Evolutionary conservation across 2,329 filamentous ascomycete genomes (phyloP), one percentile per base, ranked within the genome.

Genomic region (Fusarium graminum): DNA sequence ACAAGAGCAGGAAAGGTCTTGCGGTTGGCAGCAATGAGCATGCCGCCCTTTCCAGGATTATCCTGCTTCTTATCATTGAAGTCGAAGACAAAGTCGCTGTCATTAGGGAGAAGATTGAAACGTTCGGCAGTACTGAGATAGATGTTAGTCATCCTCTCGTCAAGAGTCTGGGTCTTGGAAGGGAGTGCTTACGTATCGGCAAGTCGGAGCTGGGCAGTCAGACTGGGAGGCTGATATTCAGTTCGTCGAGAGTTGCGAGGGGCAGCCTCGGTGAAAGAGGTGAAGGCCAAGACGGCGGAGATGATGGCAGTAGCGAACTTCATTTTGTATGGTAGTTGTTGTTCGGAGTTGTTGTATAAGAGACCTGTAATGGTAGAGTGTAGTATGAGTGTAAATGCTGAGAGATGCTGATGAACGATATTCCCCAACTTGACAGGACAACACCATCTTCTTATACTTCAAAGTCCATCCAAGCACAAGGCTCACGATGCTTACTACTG

Each of bases 1-100:
- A 85, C 82, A 19, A 88, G 81, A 26, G 85, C 83, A 4, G 86
- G 85, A 75, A 87, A 88, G 34, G 80, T 82, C 75, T 83, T 82
- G 71, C 85, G 80, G 77, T 86, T 85, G 42, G 85, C 83, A 19
- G 80, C 77, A 36, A 84, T 75, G 61, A 86, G 78, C 68, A 83
- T 78, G 39, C 84, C 84, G 38, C 83, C 84, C 57, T 69, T 67
- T 46, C 71, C 71, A 26, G 71, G 67, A 49, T 52, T 63, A 3
- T 51, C 25, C 9, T 73, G 71, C 40, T 62, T 46, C 44, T 64
- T 67, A 69, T 64, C 66, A 69, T 77, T 78, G 76, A 85, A 85
- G 74, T 83, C 78, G 74, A 83, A 85, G 72, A 83, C 72, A 72
- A 85, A 84, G 60, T 84, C 76, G 5, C 74, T 57, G 65, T 84